Percentiles rank a stretch among this genome's conserved stretches.
Conservation (phyloP, 2,329 filamentous ascomycete genomes). For the Penicillium sp. region DNA sequence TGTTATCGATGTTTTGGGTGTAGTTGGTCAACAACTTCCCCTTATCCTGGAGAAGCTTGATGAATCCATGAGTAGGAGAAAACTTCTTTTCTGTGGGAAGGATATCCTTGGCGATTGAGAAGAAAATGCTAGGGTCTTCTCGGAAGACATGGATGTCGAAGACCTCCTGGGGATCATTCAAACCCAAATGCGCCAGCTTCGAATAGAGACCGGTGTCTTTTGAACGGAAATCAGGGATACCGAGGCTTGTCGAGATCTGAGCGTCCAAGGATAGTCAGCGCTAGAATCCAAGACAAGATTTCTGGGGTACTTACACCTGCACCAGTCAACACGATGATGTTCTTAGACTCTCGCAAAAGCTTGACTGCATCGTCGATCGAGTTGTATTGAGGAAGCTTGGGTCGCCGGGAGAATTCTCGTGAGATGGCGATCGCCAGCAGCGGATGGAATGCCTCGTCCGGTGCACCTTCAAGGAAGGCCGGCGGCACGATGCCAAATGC, state of each 20-base stretch:
- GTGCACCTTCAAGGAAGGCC: constrained; percentile 66
- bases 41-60: constrained; percentile 81
- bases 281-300: not conserved
- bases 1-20: constrained; percentile 97
- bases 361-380: constrained; percentile 81
- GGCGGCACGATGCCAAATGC: constrained; percentile 79
- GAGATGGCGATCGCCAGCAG: constrained; percentile 75
- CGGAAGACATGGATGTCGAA: constrained; percentile 89
- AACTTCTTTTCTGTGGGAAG: constrained; percentile 75
- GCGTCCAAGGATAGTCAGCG: not conserved
- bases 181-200: constrained; percentile 73
- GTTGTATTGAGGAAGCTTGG: constrained; percentile 78
- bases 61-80: constrained; percentile 92
- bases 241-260: constrained; percentile 86
- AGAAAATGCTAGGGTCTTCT: constrained; percentile 85
- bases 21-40: constrained; percentile 93
- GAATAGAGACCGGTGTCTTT: constrained; percentile 91
- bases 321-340: constrained; percentile 91
- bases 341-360: constrained; percentile 69
- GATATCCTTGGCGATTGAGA: constrained; percentile 86
- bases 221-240: constrained; percentile 95
- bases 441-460: constrained; percentile 73
- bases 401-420: constrained; percentile 76
- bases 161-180: constrained; percentile 85
- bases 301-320: constrained; percentile 59